Base-by-base conservation (phyloP, 2,329 filamentous ascomycete species). In the Microsporum ferrugineum region DNA sequence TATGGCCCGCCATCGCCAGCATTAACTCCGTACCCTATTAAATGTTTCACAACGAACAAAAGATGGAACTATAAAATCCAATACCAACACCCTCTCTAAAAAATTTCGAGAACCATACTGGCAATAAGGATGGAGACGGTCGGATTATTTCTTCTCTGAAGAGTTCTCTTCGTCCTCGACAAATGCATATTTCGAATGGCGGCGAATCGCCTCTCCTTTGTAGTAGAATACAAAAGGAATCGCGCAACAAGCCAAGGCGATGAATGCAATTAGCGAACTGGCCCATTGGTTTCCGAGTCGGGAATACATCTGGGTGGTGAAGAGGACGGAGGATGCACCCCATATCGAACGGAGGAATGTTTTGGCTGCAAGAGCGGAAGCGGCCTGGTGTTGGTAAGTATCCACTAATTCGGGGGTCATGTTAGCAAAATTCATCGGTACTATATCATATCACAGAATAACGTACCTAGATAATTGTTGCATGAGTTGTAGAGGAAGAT, bases 161-260 rank as follows among this genome's bases (percentile, higher is more conserved):
- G 62, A 34, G 53, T 71, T 69, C 69, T 83, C 80, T 60, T 82
- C 79, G 53, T 83, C 80, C 12, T 78, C 79, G 27, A 73, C 72
- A 66, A 89, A 95, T 0, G 90, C 90, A 70, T 84, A 95, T 72
- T 83, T 87, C 68, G 85, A 88, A 62, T 80, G 78, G 60, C 76
- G 78, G 3, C 90, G 80, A 66, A 95, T 95, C 3, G 72, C 71
- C 14, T 84, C 88, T 2, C 90, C 90, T 67, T 83, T 89, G 68
- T 78, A 84, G 79, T 87, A 95, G 75, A 96, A 95, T 31, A 89
- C 72, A 71, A 86, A 95, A 0, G 90, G 90, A 66, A 95, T 95
- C 0, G 79, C 83, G 71, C 89, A 95, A 76, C 89, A 95, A 0
- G 83, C 86, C 4, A 95, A 76, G 14, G 81, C 83, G 66, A 95